Evolutionary conservation across 139 green algal species (phyloP).

Genomic region (Cymbomonas tetramitiformis): DNA sequence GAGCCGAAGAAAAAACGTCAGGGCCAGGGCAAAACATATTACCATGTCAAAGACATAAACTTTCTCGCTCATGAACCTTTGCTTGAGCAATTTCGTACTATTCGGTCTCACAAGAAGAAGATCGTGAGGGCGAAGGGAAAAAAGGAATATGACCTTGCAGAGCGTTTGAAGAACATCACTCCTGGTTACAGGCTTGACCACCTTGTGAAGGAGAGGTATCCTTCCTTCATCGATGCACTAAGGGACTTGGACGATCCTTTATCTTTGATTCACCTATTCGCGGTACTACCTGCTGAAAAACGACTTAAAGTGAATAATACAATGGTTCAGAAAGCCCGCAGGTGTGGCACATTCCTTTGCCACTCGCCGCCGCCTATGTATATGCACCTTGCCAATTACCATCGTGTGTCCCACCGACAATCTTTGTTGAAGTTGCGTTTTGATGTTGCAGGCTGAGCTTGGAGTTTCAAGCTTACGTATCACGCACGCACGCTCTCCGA

Average conservation of each 20-base stretch:
- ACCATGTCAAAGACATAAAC: constrained; percentile 92
- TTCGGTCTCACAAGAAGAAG: constrained; percentile 42
- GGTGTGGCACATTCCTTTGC: too few relatives aligned
- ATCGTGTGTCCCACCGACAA: too few relatives aligned
- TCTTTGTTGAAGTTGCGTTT: not conserved
- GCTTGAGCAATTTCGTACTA: constrained; percentile 47
- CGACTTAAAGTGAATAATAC: constrained; percentile 26
- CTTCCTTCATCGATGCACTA: constrained; percentile 88
- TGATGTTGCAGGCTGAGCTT: constrained; percentile 47
- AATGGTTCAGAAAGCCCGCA: constrained; percentile 19
- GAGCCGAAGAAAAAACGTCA: constrained; percentile 91
- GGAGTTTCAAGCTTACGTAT: constrained; percentile 89
- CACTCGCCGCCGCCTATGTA: too few relatives aligned
- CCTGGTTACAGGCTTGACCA: constrained; percentile 79
- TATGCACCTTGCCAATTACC: too few relatives aligned
- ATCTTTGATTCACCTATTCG: constrained; percentile 90
- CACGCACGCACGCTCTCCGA: constrained; percentile 58
- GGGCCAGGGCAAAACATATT: constrained; percentile 93
- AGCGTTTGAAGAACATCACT: constrained; percentile 37
- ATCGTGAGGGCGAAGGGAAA: constrained; percentile 68
- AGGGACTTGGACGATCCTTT: constrained; percentile 93
- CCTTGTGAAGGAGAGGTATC: constrained; percentile 90
- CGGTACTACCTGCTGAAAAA: constrained; percentile 65
- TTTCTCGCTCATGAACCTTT: constrained; percentile 90
- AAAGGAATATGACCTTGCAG: constrained; percentile 46